Base-by-base conservation (phyloP, 2,329 filamentous ascomycete species). In the Didymosphaeria variabile region DNA sequence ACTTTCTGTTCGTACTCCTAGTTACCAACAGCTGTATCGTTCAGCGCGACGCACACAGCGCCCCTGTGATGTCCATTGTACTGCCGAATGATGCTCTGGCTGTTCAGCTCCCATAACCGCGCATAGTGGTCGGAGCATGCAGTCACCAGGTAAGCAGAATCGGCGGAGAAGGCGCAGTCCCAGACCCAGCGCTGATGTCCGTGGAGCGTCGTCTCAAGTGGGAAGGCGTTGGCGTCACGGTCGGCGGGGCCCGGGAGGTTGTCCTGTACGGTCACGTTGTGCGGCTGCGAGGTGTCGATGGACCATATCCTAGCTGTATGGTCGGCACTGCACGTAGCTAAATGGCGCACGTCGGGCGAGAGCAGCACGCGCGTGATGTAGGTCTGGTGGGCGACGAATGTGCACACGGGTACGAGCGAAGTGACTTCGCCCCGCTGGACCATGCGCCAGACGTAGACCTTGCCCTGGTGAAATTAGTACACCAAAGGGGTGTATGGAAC, bases 291-390 rank as follows among this genome's bases (percentile, higher is more conserved):
- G 5, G 75, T 71, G 73, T 96, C 91, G 49, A 97, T 91, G 71
- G 93, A 92, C 95, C 95, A 99, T 70, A 99, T 97, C 79, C 96
- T 94, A 63, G 94, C 93, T 0, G 94, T 92, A 80, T 97, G 94
- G 79, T 97, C 94, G 58, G 94, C 93, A 58, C 91, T 94, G 83
- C 94, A 97, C 23, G 94, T 97, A 1, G 94, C 94, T 15, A 97
- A 88, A 77, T 97, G 94, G 77, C 94, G 94, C 68, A 97, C 94
- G 74, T 97, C 94, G 0, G 94, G 94, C 0, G 93, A 97, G 44
- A 97, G 88, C 2, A 97, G 88, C 47, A 97, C 91, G 59, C 94
- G 91, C 1, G 93, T 97, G 71, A 97, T 94, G 80, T 95, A 97
- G 70, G 94, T 93, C 69, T 91, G 92, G 80, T 97, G 94, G 2